Evolutionary conservation across 1,284 basidiomycete species (phyloP), one percentile per base, ranked within the genome.

Genomic region (Leccinum subatratum): DNA sequence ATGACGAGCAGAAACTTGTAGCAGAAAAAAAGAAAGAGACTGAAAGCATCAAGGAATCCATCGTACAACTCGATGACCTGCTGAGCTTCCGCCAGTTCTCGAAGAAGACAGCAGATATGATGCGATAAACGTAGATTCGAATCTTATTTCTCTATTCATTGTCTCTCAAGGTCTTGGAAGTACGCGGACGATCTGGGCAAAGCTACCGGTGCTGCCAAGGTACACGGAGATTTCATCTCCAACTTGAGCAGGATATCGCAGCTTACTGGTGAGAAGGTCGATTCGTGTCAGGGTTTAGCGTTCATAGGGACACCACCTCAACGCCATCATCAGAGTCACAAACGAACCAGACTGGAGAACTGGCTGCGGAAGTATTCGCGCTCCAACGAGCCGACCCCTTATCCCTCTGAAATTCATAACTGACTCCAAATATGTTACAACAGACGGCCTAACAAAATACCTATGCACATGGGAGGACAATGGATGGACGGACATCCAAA

Each of bases 241-340:
- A 98, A 98, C 78, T 85, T 99, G 56, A 95, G 91, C 73, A 87
- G 94, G 56, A 97, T 99, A 69, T 92, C 96, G 11, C 96, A 99
- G 77, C 87, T 99, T 56, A 99, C 97, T 59, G 92, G 91, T 88
- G 70, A 64, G 66, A 37, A 25, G 18, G 54, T 9, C n/a, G 14
- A 6, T 62, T 57, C 11, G 22, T 61, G 6, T 45, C n/a, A 22
- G 18, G 28, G 20, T 20, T 3, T 54, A 28, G 54, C 65, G 30
- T 56, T 69, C 37, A 63, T 70, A 5, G 62, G n/a, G n/a, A n/a
- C n/a, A n/a, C n/a, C n/a, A n/a, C n/a, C n/a, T n/a, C n/a, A n/a
- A n/a, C n/a, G n/a, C n/a, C n/a, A n/a, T n/a, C n/a, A n/a, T n/a
- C n/a, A n/a, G n/a, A n/a, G n/a, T n/a, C n/a, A n/a, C n/a, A n/a